These are phyloP conservation scores for Leccinum uliginosum DNA, from an alignment of 768 basidiomycete genomes.

Conservation along the genomic window DNA sequence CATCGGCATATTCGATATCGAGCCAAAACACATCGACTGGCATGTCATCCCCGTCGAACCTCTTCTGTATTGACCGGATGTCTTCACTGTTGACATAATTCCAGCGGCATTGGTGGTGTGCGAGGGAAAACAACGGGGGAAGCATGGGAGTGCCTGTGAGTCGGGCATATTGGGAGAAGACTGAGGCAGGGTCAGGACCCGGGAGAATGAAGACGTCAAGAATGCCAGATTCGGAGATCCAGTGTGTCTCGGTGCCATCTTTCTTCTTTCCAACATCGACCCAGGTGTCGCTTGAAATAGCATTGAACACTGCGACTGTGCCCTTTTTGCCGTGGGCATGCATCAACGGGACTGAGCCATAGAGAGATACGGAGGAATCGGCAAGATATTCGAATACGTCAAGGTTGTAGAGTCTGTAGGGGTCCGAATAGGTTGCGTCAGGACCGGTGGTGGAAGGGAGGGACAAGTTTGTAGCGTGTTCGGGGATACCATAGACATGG, in stretches of 20 bases:
- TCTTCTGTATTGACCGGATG: slow-evolving; percentile 74
- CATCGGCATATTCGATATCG: slow-evolving; percentile 92
- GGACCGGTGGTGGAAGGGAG: slow-evolving; percentile 87
- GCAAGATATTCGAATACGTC: slow-evolving; percentile 97
- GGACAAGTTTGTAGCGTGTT: slow-evolving; percentile 88
- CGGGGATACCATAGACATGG: slow-evolving; percentile 93
- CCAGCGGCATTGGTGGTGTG: slow-evolving; percentile 98
- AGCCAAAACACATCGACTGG: slow-evolving; percentile 97
- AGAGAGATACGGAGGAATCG: slow-evolving; percentile 73
- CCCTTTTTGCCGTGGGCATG: slow-evolving; percentile 87
- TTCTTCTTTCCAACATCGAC: slow-evolving; percentile 70
- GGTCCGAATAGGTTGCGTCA: slow-evolving; percentile 73
- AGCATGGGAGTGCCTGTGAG: slow-evolving; percentile 84
- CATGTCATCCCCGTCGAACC: slow-evolving; percentile 92
- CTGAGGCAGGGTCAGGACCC: slow-evolving; percentile 76
- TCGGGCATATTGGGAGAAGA: slow-evolving; percentile 81
- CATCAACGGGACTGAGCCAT: slow-evolving; percentile 89
- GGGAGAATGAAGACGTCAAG: slow-evolving; percentile 92
- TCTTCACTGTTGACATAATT: slow-evolving; percentile 93
- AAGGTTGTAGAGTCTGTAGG: slow-evolving; percentile 90
- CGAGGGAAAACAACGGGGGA: slow-evolving; percentile 89
- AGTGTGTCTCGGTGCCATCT: slow-evolving; percentile 80
- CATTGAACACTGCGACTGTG: slow-evolving; percentile 88
- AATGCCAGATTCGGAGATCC: slow-evolving; percentile 97
- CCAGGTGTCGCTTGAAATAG: slow-evolving; percentile 89